A percentile compares a stretch with the other conserved stretches of the same genome.
Conservation (phyloP, 179 eudicot species). For the Silene vulgaris region DNA sequence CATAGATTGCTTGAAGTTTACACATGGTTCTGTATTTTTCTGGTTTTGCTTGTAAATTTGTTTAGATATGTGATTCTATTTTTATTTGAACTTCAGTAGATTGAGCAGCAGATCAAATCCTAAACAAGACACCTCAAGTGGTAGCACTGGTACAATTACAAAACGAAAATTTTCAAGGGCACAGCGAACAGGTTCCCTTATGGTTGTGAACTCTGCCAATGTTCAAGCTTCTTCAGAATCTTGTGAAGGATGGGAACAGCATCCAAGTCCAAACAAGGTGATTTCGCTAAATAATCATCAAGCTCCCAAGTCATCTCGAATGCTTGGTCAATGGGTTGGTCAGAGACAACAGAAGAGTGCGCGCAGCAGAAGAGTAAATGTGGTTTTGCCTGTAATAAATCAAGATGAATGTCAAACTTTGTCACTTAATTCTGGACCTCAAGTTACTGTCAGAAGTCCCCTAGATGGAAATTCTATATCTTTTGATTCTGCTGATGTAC, state of each 20-base stretch:
- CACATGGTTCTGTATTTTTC: background rate
- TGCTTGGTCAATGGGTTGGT: constrained; percentile 76
- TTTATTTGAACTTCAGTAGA: constrained; percentile 6
- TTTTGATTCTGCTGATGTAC: constrained; percentile 34
- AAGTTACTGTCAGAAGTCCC: constrained; percentile 40
- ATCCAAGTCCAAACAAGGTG: constrained; percentile 39
- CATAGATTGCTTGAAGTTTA: background rate
- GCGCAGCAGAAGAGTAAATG: constrained; percentile 71
- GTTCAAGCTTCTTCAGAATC: constrained; percentile 41
- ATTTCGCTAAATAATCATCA: constrained; percentile 31
- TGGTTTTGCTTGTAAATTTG: background rate
- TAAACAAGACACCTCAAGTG: constrained; percentile 34
- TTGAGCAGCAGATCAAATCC: constrained; percentile 37
- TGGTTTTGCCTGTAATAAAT: constrained; percentile 61
- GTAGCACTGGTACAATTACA: constrained; percentile 38
- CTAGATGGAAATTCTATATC: constrained; percentile 36
- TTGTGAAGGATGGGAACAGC: constrained; percentile 62
- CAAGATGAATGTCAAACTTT: constrained; percentile 52
- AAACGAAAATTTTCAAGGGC: constrained; percentile 66
- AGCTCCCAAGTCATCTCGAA: constrained; percentile 48
- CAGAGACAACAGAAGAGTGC: constrained; percentile 80
- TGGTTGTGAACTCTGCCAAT: constrained; percentile 42
- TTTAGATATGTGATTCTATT: background rate
- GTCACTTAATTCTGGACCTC: constrained; percentile 49
- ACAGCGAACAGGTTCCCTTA: constrained; percentile 49